Evolutionary conservation across 2,329 filamentous ascomycete genomes (phyloP).

Genomic region (Fusarium illudens): DNA sequence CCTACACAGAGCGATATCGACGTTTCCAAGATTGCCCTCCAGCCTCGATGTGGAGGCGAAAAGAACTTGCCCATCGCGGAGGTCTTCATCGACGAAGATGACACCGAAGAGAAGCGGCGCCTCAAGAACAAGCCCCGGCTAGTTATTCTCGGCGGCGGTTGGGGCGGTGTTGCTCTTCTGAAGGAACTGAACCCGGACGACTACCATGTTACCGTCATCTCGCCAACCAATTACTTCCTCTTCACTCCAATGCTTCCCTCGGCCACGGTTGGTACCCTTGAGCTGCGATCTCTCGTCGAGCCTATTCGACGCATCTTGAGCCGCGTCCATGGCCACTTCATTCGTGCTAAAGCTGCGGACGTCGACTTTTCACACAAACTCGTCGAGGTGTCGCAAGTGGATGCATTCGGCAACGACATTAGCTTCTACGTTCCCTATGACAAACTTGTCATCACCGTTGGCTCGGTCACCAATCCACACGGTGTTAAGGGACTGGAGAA

Average conservation of each 20-base stretch:
- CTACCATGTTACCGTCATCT: conserved; percentile 95
- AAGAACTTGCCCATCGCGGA: conserved; percentile 96
- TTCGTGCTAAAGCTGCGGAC: conserved; percentile 86
- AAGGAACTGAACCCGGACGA: conserved; percentile 91
- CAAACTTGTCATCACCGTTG: conserved; percentile 92
- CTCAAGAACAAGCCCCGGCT: conserved; percentile 90
- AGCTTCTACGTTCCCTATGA: conserved; percentile 97
- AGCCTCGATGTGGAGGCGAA: conserved; percentile 83
- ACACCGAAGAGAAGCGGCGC: conserved; percentile 71
- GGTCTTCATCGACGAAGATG: conserved; percentile 87
- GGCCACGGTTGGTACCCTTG: conserved; percentile 93
- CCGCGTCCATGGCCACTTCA: conserved; percentile 84
- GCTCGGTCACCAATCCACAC: conserved; percentile 92
- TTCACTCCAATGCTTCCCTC: conserved; percentile 99
- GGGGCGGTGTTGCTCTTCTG: conserved; percentile 91
- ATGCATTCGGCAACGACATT: conserved; percentile 74
- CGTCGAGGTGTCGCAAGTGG: conserved; percentile 82
- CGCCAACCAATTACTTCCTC: conserved; percentile 94
- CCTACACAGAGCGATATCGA: conserved; percentile 74
- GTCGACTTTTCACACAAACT: conserved; percentile 92
- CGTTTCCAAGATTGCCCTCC: conserved; percentile 84
- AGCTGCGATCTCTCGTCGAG: conserved; percentile 89
- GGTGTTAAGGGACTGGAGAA: conserved; percentile 95
- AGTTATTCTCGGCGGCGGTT: conserved; percentile 92
- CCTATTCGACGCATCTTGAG: conserved; percentile 86